A percentile compares a stretch with the other conserved stretches of the same genome.
Conservation (phyloP, 169 alveolate species). For the Plasmodium coatneyi region DNA sequence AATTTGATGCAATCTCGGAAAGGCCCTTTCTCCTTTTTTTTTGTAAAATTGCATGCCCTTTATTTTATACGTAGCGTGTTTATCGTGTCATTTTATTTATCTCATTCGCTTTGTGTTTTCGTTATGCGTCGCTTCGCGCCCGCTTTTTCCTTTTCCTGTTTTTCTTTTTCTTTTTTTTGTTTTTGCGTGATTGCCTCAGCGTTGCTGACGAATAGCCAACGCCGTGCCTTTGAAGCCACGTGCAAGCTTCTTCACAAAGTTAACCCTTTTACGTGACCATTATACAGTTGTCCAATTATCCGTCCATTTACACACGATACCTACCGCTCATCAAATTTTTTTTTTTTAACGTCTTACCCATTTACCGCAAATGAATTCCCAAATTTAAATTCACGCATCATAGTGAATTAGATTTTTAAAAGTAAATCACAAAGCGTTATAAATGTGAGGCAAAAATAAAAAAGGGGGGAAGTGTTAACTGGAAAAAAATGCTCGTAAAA, state of each 20-base stretch:
- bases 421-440: neutral
- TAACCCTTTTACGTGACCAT: neutral
- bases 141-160: neutral
- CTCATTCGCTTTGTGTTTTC: neutral
- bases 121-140: neutral
- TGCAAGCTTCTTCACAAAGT: neutral
- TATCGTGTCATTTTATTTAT: neutral
- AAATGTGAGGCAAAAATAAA: neutral
- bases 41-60: slow-evolving; percentile 1
- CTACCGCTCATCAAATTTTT: neutral
- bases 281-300: neutral
- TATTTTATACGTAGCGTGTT: neutral
- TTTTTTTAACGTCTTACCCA: neutral
- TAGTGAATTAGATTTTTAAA: neutral
- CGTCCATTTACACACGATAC: neutral
- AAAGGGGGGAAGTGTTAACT: neutral
- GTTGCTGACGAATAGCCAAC: neutral
- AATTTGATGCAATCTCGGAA: slow-evolving; percentile 3
- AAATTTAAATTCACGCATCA: neutral
- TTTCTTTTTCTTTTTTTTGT: neutral
- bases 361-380: neutral
- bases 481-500: neutral
- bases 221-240: neutral
- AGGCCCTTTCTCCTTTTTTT: neutral
- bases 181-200: neutral